Evolutionary conservation across 2,329 filamentous ascomycete genomes (phyloP).

Genomic region (Cladosporium sp.): DNA sequence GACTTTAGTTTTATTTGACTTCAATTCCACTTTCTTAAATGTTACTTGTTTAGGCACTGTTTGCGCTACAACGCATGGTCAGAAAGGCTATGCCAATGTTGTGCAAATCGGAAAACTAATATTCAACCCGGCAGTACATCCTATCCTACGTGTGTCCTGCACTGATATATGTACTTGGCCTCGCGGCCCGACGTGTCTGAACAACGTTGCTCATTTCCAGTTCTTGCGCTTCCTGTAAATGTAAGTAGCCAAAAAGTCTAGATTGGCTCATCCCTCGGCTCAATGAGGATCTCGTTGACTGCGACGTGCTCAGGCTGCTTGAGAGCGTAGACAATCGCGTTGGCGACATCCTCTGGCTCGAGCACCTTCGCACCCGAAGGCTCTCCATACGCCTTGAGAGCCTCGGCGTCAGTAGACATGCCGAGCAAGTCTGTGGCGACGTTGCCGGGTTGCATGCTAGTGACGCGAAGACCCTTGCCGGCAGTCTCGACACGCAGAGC

Average conservation of each 20-base stretch:
- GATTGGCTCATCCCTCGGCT: slow-evolving; percentile 74
- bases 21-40: background rate
- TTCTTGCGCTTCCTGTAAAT: background rate
- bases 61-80: background rate
- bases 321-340: slow-evolving; percentile 71
- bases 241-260: slow-evolving; percentile 38
- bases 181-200: background rate
- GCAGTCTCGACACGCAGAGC: slow-evolving; percentile 73
- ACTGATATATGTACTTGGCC: background rate
- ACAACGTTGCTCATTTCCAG: background rate
- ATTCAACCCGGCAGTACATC: background rate
- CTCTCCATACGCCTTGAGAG: slow-evolving; percentile 75
- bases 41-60: background rate
- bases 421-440: slow-evolving; percentile 69
- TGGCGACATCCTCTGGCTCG: slow-evolving; percentile 71
- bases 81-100: background rate
- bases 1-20: background rate
- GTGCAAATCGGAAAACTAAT: background rate
- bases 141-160: background rate
- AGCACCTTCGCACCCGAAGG: slow-evolving; percentile 73
- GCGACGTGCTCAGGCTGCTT: slow-evolving; percentile 73
- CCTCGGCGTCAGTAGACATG: slow-evolving; percentile 75
- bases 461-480: slow-evolving; percentile 70
- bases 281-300: slow-evolving; percentile 78
- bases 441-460: slow-evolving; percentile 75